Conservation (phyloP, 2,329 filamentous ascomycete genomes). For the Lachnellula cervina region DNA sequence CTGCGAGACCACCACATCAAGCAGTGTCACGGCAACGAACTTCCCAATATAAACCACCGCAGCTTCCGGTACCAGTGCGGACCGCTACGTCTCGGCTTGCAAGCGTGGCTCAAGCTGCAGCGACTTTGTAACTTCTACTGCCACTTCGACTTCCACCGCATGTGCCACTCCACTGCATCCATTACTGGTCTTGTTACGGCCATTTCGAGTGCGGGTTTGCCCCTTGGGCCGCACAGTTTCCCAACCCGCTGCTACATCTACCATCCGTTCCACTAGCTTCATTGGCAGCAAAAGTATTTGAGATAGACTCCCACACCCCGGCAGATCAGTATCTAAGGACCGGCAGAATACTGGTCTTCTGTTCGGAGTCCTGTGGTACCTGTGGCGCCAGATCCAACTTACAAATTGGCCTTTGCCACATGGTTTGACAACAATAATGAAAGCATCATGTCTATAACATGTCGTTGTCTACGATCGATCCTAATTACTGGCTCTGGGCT, state of each 20-base stretch:
- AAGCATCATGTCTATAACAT: neutral
- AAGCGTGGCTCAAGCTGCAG: neutral
- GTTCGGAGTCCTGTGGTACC: neutral
- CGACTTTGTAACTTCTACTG: neutral
- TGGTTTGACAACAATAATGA: neutral
- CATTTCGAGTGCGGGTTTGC: constrained; percentile 1
- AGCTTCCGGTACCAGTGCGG: neutral
- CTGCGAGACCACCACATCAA: constrained; percentile 1
- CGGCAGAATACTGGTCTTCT: neutral
- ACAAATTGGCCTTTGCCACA: neutral
- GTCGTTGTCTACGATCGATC: neutral
- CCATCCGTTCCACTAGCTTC: neutral
- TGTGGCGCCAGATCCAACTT: neutral
- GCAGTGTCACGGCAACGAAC: neutral
- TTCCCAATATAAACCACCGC: neutral
- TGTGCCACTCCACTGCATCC: neutral
- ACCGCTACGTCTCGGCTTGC: constrained; percentile 3
- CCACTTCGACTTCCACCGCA: neutral
- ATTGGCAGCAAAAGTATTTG: neutral
- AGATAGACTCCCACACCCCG: neutral
- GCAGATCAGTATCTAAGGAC: neutral
- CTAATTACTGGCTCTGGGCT: neutral
- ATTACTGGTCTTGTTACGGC: neutral
- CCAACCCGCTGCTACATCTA: neutral
- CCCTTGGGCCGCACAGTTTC: neutral